phyloP scores from a whole-genome alignment of 208 protist genomes.

The Trypanosoma mega region DNA sequence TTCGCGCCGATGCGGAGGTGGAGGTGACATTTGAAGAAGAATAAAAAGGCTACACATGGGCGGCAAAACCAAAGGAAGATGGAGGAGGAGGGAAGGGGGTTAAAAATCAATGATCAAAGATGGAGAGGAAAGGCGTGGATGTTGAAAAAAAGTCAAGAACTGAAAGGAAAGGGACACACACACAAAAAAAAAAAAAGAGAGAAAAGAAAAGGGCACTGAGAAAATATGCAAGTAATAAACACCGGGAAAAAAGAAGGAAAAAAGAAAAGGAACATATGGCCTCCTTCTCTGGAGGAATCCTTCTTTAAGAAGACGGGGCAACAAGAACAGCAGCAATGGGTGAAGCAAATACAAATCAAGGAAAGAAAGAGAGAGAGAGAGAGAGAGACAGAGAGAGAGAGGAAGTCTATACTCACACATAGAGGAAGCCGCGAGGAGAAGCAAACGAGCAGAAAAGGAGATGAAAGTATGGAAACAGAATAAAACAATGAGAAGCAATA shows the following conservation, averaged over 20 bases:
- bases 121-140: neutral
- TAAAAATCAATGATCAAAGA: no score
- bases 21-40: conserved; percentile 26
- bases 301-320: no score
- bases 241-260: no score
- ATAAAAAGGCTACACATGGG: neutral
- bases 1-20: conserved; percentile 25
- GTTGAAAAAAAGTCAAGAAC: neutral
- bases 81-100: no score
- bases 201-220: no score
- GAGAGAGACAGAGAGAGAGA: neutral
- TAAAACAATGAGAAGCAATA: neutral
- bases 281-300: no score
- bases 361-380: neutral
- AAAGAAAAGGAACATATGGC: no score
- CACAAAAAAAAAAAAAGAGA: conserved; percentile 1
- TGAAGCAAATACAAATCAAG: neutral
- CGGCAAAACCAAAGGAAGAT: no score
- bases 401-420: neutral
- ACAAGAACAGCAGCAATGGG: no score
- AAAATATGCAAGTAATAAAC: no score
- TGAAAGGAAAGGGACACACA: neutral
- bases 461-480: neutral
- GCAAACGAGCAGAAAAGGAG: neutral
- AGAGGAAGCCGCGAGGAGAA: neutral